These are phyloP conservation scores for Sergeia podlipaevii DNA, from an alignment of 208 protist species.

Conservation along the genomic window DNA sequence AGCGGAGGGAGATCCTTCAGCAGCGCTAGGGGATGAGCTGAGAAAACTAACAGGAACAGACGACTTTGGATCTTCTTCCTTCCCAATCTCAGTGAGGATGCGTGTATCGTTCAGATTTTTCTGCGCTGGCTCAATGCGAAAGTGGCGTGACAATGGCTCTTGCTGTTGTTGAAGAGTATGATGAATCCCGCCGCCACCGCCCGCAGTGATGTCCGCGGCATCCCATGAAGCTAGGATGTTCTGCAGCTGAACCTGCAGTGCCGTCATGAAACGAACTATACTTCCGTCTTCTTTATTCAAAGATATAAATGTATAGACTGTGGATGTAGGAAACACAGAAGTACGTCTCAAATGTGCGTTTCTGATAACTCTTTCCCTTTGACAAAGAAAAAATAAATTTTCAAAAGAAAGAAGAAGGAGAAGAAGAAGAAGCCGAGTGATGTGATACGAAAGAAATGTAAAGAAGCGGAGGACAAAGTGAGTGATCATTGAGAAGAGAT, in stretches of 20 bases:
- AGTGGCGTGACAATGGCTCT: background rate
- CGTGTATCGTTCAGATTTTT: too few species aligned
- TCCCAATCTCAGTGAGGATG: too few species aligned
- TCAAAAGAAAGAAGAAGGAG: slow-evolving; percentile 1
- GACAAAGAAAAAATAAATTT: background rate
- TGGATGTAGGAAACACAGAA: too few species aligned
- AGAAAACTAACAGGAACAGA: too few species aligned
- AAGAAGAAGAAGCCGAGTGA: slow-evolving; percentile 7
- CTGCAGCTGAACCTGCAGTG: slow-evolving; percentile 40
- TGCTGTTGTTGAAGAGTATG: background rate
- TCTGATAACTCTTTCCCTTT: too few species aligned
- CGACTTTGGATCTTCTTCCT: too few species aligned
- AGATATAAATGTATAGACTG: too few species aligned
- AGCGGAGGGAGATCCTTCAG: too few species aligned
- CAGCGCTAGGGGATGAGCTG: too few species aligned
- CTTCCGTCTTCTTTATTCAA: too few species aligned
- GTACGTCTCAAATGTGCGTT: too few species aligned
- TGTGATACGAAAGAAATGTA: background rate
- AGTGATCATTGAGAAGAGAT: background rate
- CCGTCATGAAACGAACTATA: background rate
- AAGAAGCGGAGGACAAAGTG: background rate
- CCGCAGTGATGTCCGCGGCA: background rate
- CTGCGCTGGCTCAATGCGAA: too few species aligned
- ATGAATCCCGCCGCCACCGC: background rate
- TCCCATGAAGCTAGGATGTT: slow-evolving; percentile 62